Base-by-base conservation (phyloP, 257 asterid genomes). In the Mentha longifolia region DNA sequence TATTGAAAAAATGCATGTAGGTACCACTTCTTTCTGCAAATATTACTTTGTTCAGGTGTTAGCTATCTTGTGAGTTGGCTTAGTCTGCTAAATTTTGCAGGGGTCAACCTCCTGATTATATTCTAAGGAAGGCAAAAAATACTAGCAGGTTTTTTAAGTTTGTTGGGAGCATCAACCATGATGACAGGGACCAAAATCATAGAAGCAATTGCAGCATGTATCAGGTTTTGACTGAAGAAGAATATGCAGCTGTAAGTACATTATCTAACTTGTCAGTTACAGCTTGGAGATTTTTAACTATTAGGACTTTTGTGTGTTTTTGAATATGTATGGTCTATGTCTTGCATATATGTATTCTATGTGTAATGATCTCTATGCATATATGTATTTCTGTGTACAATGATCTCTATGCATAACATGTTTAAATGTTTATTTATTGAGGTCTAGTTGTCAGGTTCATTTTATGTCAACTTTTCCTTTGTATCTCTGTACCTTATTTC, bases 81-180 rank as follows among this genome's bases (percentile, higher is more conserved):
- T 72, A 70, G 72, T 77, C 71, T 76, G 70, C 46, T 77, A 46
- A 67, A 57, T 70, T 72, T 80, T 81, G 79, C 70, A 95, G 99
- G 87, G 92, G 88, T 31, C 96, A 89, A 77, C 98, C 98, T 76
- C 99, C 99, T 65, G 99, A 95, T 80, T 81, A 88, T 81, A 77
- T 95, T 74, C 85, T 95, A 46, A 75, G 85, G 82, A 89, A 88
- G 74, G 95, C 98, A 74, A 90, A 92, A 85, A 89, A 87, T 70
- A 85, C 98, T 54, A 78, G 85, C 89, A 95, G 89, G 89, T 95
- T 95, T 81, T 95, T 95, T 81, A 92, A 95, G 80, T 84, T 84
- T 75, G 77, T 79, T 33, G 98, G 98, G 82, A 89, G 88, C 79
- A 70, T 88, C 81, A 85, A 76, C 78, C 87, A 82, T 61, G 97